Evolutionary conservation across 306 rosid genomes (phyloP), one percentile per base, ranked within the genome.

Genomic region (Mucuna pruriens): DNA sequence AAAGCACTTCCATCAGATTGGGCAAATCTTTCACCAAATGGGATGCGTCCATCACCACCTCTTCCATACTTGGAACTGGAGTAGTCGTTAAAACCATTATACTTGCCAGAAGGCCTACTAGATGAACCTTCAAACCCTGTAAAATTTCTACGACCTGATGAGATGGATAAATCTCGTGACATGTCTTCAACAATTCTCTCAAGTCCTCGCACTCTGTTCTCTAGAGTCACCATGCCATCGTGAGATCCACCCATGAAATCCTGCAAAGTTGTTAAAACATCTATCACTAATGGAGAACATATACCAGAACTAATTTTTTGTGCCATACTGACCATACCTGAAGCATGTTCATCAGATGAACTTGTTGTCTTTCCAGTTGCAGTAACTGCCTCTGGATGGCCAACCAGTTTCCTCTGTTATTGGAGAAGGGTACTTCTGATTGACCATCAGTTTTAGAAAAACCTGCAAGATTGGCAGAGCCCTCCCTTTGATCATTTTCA

Each of bases 201-300:
- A 58, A 96, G 99, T 20, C 97, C 99, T 48, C 97, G 88, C 49
- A 96, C 99, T 82, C 99, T 88, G 80, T 96, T 96, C 90, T 96
- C 99, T 83, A 96, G 83, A 77, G 98, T 96, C 65, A 96, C 82
- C 98, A 96, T 93, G 87, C 92, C 75, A 87, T 96, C 97, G 86
- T 93, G 99, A 42, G 98, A 96, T 19, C 98, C 99, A 55, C 98
- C 99, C 97, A 96, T 96, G 90, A 96, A 96, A 89, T 92, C 99
- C 99, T 96, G 88, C 87, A 85, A 88, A 83, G 26, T 72, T 63
- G 66, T 79, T 80, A 69, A 48, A 70, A 38, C 66, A 71, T 42
- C 16, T 16, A 23, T 75, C 69, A 84, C 63, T 64, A 17, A 39
- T 17, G 73, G 79, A 82, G 34, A 85, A 55, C 13, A 36, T 65